These are phyloP conservation scores for Singerocomus inundabilis DNA, from an alignment of 1,284 basidiomycete species.

Conservation along the genomic window DNA sequence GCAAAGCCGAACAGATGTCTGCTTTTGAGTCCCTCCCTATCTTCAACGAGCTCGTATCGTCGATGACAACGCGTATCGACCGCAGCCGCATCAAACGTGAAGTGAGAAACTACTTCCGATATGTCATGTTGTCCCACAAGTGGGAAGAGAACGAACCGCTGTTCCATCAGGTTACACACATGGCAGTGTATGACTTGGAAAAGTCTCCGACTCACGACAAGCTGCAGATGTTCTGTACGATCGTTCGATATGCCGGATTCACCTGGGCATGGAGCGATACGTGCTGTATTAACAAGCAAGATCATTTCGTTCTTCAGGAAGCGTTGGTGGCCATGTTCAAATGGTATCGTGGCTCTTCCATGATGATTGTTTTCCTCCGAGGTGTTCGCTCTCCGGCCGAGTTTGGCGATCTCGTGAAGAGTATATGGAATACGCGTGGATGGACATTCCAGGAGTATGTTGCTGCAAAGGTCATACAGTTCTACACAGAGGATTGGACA, in stretches of 20 bases:
- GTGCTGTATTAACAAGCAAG: background rate
- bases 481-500: background rate
- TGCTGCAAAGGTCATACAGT: background rate
- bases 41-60: background rate
- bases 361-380: background rate
- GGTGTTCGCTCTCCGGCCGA: background rate
- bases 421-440: too few species aligned
- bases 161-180: background rate
- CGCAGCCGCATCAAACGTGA: background rate
- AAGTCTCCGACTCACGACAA: background rate
- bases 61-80: background rate
- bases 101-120: background rate
- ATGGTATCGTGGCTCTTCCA: background rate
- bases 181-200: background rate
- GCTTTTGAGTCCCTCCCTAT: background rate
- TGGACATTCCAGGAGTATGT: too few species aligned
- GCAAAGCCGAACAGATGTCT: background rate
- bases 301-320: slow-evolving; percentile 1
- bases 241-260: background rate
- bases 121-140: background rate
- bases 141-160: background rate
- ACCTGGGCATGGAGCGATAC: background rate
- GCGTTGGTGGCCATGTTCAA: background rate
- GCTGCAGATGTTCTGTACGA: background rate
- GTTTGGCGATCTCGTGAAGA: too few species aligned